Evolutionary conservation across 371 early-diverging fungal genomes (phyloP), one percentile per base, ranked within the genome.

Genomic region (Mucor saturninus): DNA sequence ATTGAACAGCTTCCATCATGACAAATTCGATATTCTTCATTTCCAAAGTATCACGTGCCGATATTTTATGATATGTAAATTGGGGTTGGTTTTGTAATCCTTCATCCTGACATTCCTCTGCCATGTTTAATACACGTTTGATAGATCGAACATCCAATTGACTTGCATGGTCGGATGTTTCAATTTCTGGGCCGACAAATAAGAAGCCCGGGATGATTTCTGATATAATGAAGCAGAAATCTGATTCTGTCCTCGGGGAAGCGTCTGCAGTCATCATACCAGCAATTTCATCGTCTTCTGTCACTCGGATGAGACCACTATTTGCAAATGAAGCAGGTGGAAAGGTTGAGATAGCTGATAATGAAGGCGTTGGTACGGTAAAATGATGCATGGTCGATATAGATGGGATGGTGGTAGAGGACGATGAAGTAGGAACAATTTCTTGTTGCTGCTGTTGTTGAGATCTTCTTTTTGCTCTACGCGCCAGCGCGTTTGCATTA

Each of bases 161-260:
- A n/a, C 71, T 64, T 3, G 84, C 84, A 46, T 87, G 85, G 11
- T 79, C 74, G 5, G 59, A 42, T 11, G 76, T 81, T 14, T 80
- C 78, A 54, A 87, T 83, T 62, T 87, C 87, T 7, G 87, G 87
- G 1, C 87, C 87, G 13, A 87, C 76, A 71, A 66, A 87, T 32
- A 87, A 60, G 56, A 87, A 86, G 2, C 79, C 79, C 10, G 86
- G 87, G 14, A 87, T 75, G 52, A 87, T 81, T 35, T 85, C 85
- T 4, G 86, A 86, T 32, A 87, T 82, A 6, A 77, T 71, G 69
- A 86, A 83, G 28, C 75, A 74, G 48, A 77, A 80, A 48, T 84
- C 81, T 15, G 78, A 48, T 57, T 75, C 76, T 8, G 82, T 74
- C 30, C 70, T 60, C 3, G 73, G 83, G 14, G 56, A 42, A 8